A percentile compares a stretch with the other conserved stretches of the same genome.
Evolutionary conservation across 805 yeast genomes (phyloP).

Genomic region (Candida palmyrensis): DNA sequence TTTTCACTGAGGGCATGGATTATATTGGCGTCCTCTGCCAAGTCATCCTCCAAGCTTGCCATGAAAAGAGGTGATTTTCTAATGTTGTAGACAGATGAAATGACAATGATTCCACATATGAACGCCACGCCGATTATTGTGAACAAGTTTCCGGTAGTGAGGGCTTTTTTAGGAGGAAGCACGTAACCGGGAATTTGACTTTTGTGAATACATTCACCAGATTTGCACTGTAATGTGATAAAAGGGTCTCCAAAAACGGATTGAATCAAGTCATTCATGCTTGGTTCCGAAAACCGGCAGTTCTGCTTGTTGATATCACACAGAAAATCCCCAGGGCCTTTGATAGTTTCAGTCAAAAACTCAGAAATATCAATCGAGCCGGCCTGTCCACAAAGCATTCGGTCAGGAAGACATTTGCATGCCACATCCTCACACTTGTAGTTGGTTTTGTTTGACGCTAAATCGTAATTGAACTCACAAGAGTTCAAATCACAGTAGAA

Average conservation of each 20-base stretch:
- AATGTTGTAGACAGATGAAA: conserved; percentile 43
- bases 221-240: conserved; percentile 72
- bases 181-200: conserved; percentile 91
- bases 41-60: conserved; percentile 22
- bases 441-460: conserved; percentile 58
- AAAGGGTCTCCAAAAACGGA: conserved; percentile 94
- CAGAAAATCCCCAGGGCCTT: conserved; percentile 88
- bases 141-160: conserved; percentile 43
- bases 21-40: conserved; percentile 25
- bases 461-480: conserved; percentile 69
- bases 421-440: conserved; percentile 72
- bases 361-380: conserved; percentile 95
- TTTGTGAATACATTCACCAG: conserved; percentile 90
- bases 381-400: conserved; percentile 88
- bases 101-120: conserved; percentile 37
- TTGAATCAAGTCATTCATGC: conserved; percentile 87
- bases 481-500: conserved; percentile 78
- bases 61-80: conserved; percentile 60
- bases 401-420: conserved; percentile 89
- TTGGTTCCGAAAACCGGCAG: conserved; percentile 88
- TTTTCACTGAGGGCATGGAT: conserved; percentile 42
- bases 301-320: conserved; percentile 61
- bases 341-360: conserved; percentile 81
- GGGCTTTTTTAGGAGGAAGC: conserved; percentile 48
- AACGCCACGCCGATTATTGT: conserved; percentile 40